A percentile compares a stretch with the other conserved stretches of the same genome.
Conservation (phyloP, 176 grass and related monocot species). For the Tillandsia fasciculata region DNA sequence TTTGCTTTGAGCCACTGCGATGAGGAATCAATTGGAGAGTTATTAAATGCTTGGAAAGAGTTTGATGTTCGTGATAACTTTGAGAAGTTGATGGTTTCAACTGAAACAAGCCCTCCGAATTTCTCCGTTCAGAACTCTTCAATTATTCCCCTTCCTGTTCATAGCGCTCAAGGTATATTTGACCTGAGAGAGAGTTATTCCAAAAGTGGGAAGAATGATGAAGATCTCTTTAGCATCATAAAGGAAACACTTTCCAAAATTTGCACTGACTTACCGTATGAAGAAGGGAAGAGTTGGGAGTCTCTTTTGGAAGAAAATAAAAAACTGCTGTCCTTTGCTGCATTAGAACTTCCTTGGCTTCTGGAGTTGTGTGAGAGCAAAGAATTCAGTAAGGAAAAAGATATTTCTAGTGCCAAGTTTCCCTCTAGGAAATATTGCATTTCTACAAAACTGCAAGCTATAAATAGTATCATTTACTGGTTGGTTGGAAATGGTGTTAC, state of each 20-base stretch:
- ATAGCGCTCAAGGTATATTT: conserved; percentile 53
- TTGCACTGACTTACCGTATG: conserved; percentile 42
- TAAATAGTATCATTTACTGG: conserved; percentile 59
- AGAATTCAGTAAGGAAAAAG: conserved; percentile 36
- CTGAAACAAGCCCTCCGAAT: conserved; percentile 46
- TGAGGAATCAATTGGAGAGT: conserved; percentile 64
- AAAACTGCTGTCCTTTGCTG: conserved; percentile 57
- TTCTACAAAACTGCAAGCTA: conserved; percentile 47
- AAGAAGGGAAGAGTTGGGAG: conserved; percentile 39
- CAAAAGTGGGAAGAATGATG: conserved; percentile 26
- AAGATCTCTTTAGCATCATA: conserved; percentile 33
- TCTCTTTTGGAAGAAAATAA: conserved; percentile 48
- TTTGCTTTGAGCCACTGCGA: conserved; percentile 87
- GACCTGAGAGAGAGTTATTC: conserved; percentile 29
- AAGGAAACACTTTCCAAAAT: conserved; percentile 62
- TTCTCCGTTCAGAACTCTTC: conserved; percentile 40
- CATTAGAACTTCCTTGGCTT: conserved; percentile 74
- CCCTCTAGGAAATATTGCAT: conserved; percentile 33
- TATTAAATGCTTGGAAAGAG: conserved; percentile 94
- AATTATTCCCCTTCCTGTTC: conserved; percentile 32
- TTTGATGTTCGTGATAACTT: conserved; percentile 59
- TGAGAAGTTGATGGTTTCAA: conserved; percentile 56
- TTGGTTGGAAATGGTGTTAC: conserved; percentile 51
- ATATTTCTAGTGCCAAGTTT: conserved; percentile 27
- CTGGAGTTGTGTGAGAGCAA: conserved; percentile 54